Evolutionary conservation across 2,329 filamentous ascomycete genomes (phyloP).

Genomic region (Myotisia sp.): DNA sequence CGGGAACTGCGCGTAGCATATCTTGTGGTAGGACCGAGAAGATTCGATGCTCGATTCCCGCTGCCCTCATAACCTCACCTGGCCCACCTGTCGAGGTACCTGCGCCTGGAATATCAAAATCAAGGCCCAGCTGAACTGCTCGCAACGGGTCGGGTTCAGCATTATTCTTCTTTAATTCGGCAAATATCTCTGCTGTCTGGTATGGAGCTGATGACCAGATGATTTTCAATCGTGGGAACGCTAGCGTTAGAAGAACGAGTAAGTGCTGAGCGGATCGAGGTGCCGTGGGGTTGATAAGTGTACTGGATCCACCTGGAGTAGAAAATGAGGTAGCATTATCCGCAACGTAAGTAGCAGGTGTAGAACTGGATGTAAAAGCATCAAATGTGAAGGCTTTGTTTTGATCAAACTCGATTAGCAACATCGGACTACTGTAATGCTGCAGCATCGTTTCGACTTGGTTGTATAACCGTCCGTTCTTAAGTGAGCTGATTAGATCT

Average conservation of each 20-base stretch:
- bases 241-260: conserved; percentile 78
- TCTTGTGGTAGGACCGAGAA: conserved; percentile 82
- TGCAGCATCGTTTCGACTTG: conserved; percentile 91
- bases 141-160: conserved; percentile 79
- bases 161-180: conserved; percentile 77
- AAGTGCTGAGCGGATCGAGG: conserved; percentile 77
- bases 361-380: conserved; percentile 37
- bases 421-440: conserved; percentile 77
- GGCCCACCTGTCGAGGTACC: background rate
- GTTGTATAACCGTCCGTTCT: conserved; percentile 77
- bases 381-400: conserved; percentile 95
- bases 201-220: conserved; percentile 91
- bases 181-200: conserved; percentile 94
- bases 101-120: conserved; percentile 33
- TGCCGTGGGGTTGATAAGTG: conserved; percentile 46
- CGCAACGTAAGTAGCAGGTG: conserved; percentile 27
- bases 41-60: conserved; percentile 41
- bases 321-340: conserved; percentile 39
- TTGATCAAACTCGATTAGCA: conserved; percentile 94
- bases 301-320: conserved; percentile 46
- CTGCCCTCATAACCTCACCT: conserved; percentile 44
- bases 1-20: conserved; percentile 74
- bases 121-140: conserved; percentile 70
- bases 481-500: conserved; percentile 83
- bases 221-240: conserved; percentile 77